Conservation (phyloP, 768 basidiomycete species). For the Mycena venus region DNA sequence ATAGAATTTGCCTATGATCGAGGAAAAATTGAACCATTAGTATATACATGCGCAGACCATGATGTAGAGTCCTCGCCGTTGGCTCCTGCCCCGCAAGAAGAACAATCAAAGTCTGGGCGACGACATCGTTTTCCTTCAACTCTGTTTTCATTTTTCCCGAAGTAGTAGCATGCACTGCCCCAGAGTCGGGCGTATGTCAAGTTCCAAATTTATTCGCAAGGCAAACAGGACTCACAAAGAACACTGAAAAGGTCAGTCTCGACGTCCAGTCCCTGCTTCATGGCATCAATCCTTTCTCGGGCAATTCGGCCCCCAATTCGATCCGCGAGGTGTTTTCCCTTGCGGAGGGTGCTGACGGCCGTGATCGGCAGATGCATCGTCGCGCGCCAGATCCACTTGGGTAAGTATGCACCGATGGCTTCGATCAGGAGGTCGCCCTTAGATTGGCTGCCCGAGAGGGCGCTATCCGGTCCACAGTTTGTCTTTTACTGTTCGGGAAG, state of each 20-base stretch:
- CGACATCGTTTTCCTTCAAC: constrained; percentile 14
- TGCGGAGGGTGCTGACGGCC: background rate
- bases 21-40: too few relatives aligned
- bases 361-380: constrained; percentile 2
- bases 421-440: background rate
- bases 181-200: background rate
- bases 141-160: background rate
- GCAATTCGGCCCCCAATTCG: background rate
- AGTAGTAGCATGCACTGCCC: background rate
- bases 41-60: too few relatives aligned
- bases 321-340: background rate
- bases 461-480: too few relatives aligned
- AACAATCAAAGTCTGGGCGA: constrained; percentile 3
- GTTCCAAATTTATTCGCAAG: too few relatives aligned
- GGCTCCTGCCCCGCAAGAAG: constrained; percentile 29
- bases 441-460: background rate
- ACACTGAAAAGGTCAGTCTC: background rate
- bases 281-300: constrained; percentile 1
- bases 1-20: background rate
- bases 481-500: too few relatives aligned
- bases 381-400: background rate
- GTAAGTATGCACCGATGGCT: background rate
- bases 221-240: background rate
- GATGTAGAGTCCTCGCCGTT: background rate
- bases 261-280: background rate